Conservation (phyloP, 2,329 filamentous ascomycete species). For the Myriosclerotinia scirpicola region DNA sequence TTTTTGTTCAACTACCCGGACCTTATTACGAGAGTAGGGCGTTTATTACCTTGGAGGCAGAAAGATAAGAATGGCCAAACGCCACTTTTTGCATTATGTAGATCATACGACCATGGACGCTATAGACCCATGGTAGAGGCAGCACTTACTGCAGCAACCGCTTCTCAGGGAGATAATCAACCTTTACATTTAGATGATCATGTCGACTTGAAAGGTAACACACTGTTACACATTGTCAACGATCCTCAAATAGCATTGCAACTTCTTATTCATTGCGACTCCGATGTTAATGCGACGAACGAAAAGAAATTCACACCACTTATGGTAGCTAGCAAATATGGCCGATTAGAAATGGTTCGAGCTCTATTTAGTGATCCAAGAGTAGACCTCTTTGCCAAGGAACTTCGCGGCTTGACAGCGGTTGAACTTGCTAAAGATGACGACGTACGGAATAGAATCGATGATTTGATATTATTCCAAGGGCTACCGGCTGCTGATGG, state of each 20-base stretch:
- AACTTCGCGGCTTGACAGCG: constrained; percentile 84
- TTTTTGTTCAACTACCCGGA: constrained; percentile 91
- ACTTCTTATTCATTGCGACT: constrained; percentile 81
- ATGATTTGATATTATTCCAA: constrained; percentile 85
- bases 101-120: constrained; percentile 89
- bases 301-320: constrained; percentile 92
- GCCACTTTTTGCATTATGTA: constrained; percentile 90
- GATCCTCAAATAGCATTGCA: constrained; percentile 73
- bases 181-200: constrained; percentile 91
- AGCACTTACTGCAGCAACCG: constrained; percentile 72
- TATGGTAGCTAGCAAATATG: constrained; percentile 99
- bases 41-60: constrained; percentile 80
- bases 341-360: constrained; percentile 88
- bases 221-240: constrained; percentile 91
- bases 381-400: constrained; percentile 81
- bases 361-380: constrained; percentile 83
- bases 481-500: constrained; percentile 70
- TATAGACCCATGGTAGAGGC: constrained; percentile 86
- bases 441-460: constrained; percentile 93
- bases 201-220: constrained; percentile 89
- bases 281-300: constrained; percentile 94
- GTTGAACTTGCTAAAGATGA: constrained; percentile 98
- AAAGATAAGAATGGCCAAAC: constrained; percentile 97
- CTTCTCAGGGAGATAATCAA: constrained; percentile 72
- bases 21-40: constrained; percentile 74